Percentiles rank a stretch among this genome's conserved stretches.
Conservation (phyloP, 2,329 filamentous ascomycete species). For the Colletotrichum orchidophilum region DNA sequence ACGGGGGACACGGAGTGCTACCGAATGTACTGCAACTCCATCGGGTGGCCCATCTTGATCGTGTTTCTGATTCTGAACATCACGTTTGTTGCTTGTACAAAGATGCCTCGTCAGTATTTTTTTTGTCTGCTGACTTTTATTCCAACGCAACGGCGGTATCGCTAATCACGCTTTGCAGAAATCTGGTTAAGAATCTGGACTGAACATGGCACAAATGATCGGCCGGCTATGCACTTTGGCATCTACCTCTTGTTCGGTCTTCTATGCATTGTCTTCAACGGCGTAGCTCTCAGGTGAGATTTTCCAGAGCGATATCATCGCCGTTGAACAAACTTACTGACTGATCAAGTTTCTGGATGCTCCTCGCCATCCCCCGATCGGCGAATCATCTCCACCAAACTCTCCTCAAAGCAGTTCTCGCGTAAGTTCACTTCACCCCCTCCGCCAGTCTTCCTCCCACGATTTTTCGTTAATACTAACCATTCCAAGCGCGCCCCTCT, state of each 20-base stretch:
- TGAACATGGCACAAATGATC: slow-evolving; percentile 36
- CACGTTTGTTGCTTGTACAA: slow-evolving; percentile 36
- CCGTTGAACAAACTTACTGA: too few species aligned
- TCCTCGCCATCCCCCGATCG: slow-evolving; percentile 37
- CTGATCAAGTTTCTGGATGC: slow-evolving; percentile 38
- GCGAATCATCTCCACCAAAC: slow-evolving; percentile 39
- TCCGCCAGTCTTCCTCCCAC: not conserved
- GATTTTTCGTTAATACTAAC: not conserved
- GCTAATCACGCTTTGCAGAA: slow-evolving; percentile 31
- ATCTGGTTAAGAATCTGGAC: slow-evolving; percentile 46
- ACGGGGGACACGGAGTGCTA: slow-evolving; percentile 42
- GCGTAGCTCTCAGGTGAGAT: slow-evolving; percentile 15
- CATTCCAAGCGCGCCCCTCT: not conserved
- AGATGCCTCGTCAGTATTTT: slow-evolving; percentile 40
- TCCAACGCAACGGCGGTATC: not conserved
- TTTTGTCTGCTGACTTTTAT: not conserved
- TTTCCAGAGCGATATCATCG: slow-evolving; percentile 26
- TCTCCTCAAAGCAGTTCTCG: slow-evolving; percentile 28
- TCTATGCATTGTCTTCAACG: slow-evolving; percentile 36
- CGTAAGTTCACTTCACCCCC: not conserved
- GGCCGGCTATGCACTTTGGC: slow-evolving; percentile 35
- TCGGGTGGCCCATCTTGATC: slow-evolving; percentile 37
- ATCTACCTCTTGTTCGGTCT: slow-evolving; percentile 40
- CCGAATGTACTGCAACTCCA: slow-evolving; percentile 40
- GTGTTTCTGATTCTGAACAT: slow-evolving; percentile 34